Conservation (phyloP, 2,329 filamentous ascomycete species). For the Clarireedia monteithiana region DNA sequence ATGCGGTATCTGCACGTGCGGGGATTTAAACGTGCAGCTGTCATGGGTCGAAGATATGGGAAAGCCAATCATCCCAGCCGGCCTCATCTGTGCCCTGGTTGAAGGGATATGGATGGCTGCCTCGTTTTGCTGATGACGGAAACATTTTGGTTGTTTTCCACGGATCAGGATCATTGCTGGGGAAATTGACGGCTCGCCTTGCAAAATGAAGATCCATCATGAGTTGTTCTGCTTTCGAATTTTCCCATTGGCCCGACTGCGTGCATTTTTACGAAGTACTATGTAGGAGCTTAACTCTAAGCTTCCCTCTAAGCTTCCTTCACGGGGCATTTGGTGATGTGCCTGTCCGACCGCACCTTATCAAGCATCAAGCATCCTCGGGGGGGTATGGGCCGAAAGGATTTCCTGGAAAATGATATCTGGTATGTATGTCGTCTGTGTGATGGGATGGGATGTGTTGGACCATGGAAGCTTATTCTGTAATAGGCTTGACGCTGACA, state of each 20-base stretch:
- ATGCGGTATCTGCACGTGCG: slow-evolving; percentile 18
- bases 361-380: neutral
- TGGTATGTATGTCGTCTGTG: too few species aligned
- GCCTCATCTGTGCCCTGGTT: slow-evolving; percentile 8
- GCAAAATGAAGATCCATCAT: neutral
- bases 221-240: neutral
- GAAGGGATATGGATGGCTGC: slow-evolving; percentile 13
- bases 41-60: slow-evolving; percentile 9
- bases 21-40: slow-evolving; percentile 14
- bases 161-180: neutral
- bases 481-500: neutral
- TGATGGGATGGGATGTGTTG: neutral
- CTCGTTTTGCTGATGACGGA: slow-evolving; percentile 9
- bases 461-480: neutral
- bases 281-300: too few species aligned
- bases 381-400: slow-evolving; percentile 3
- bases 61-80: slow-evolving; percentile 16
- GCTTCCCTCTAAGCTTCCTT: too few species aligned
- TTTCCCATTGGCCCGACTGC: neutral
- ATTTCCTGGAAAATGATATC: neutral
- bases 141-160: neutral
- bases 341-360: neutral
- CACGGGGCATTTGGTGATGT: neutral
- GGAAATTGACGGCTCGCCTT: neutral
- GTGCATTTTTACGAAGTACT: neutral